phyloP scores from a whole-genome alignment of 1,284 basidiomycete genomes.

The Blastosporella zonata region DNA sequence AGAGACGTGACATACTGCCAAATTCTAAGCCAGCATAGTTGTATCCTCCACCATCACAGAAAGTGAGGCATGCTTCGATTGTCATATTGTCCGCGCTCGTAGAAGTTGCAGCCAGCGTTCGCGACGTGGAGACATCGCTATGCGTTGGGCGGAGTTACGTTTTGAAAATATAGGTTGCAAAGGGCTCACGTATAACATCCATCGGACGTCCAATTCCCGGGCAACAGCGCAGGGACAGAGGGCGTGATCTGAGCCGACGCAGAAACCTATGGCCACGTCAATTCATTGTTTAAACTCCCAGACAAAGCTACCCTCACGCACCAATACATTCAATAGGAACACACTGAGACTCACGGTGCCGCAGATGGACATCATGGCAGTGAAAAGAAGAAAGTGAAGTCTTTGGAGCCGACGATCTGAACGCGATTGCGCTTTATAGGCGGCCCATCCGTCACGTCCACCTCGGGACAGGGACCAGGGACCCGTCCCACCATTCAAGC shows the following conservation, averaged over 20 bases:
- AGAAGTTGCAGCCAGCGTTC: slow-evolving; percentile 18
- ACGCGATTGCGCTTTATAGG: slow-evolving; percentile 9
- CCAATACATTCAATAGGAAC: not conserved
- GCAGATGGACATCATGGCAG: not conserved
- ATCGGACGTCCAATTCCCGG: slow-evolving; percentile 30
- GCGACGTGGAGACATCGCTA: slow-evolving; percentile 20
- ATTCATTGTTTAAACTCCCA: not conserved
- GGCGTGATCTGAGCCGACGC: slow-evolving; percentile 24
- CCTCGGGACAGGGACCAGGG: not conserved
- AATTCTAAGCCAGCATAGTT: slow-evolving; percentile 27
- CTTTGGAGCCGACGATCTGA: not conserved
- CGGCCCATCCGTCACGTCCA: not conserved
- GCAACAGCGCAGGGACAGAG: slow-evolving; percentile 17
- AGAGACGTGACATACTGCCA: slow-evolving; percentile 14
- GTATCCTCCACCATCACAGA: slow-evolving; percentile 20
- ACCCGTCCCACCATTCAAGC: not conserved
- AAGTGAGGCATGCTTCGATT: slow-evolving; percentile 16
- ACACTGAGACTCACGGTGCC: not conserved
- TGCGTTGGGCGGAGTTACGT: not conserved
- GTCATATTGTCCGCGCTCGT: slow-evolving; percentile 17
- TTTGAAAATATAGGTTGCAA: not conserved
- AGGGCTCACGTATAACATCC: slow-evolving; percentile 28
- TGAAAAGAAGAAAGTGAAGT: not conserved
- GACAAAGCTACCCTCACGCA: not conserved
- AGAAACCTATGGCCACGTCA: not conserved